phyloP scores from a whole-genome alignment of 83 land plant genomes.

The Diphasiastrum complanatum region DNA sequence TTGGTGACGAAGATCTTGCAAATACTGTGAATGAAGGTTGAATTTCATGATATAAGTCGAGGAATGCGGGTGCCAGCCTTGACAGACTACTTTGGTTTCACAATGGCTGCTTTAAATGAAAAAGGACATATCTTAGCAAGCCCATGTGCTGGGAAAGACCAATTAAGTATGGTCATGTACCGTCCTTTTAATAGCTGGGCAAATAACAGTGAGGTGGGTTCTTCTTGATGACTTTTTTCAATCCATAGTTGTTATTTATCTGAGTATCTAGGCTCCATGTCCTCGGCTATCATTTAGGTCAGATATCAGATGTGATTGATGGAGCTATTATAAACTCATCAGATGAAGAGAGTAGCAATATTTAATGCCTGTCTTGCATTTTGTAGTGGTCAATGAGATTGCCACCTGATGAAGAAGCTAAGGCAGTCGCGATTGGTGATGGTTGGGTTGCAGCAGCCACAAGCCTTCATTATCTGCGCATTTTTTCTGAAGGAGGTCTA shows the following conservation, averaged over 20 bases:
- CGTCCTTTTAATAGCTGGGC: conserved; percentile 98
- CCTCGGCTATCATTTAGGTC: background rate
- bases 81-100: conserved; percentile 91
- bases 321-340: background rate
- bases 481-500: conserved; percentile 83
- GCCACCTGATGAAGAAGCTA: conserved; percentile 82
- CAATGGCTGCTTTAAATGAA: conserved; percentile 89
- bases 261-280: background rate
- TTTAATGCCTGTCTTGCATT: background rate
- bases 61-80: conserved; percentile 85
- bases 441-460: conserved; percentile 95
- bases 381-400: conserved; percentile 95
- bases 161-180: conserved; percentile 84
- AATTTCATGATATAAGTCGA: conserved; percentile 83
- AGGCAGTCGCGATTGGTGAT: conserved; percentile 78
- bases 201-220: conserved; percentile 82
- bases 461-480: conserved; percentile 67
- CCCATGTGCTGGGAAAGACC: conserved; percentile 76
- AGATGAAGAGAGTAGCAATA: background rate
- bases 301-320: conserved; percentile 3
- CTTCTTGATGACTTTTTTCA: background rate
- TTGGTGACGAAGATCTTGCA: background rate
- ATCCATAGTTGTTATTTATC: background rate
- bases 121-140: conserved; percentile 78
- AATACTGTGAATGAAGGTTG: conserved; percentile 50